Evolutionary conservation across 2,329 filamentous ascomycete species (phyloP), one percentile per base, ranked within the genome.

Genomic region (Aspergillus uvarum): DNA sequence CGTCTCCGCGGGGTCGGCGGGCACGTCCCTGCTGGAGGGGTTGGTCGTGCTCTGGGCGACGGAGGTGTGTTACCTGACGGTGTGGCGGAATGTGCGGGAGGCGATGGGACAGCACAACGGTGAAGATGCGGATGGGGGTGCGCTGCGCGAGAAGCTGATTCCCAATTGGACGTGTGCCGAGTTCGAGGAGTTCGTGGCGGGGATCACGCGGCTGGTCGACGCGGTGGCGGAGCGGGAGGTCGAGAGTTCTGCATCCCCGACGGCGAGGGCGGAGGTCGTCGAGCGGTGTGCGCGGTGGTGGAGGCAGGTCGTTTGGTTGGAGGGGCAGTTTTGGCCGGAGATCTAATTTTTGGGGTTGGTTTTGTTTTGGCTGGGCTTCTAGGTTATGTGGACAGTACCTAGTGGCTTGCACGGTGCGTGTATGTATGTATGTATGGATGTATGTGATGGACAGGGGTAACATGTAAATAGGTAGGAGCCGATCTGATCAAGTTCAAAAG

Each of bases 41-140:
- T 80, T 91, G 62, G 83, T 91, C 2, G 82, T 90, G n/a, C 83
- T 92, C 24, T 93, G 89, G 87, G 87, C 86, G n/a, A 91, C 88
- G 1, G 90, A 94, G 75, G 85, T 81, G 51, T 83, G 81, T 61
- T 89, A 88, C 69, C 70, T 87, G 19, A 79, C 83, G 44, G 82
- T 86, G 12, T 89, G 87, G 87, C 79, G 77, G 10, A 75, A 72
- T 68, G 77, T 76, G 22, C 68, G 65, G 4, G 59, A 51, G 5
- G 65, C 70, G 47, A 74, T 81, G 65, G 70, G 76, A 19, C 64
- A 68, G 1, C 58, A 65, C 22, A 63, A 58, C 26, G 63, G 65
- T n/a, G 68, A 72, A n/a, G 87, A 89, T 68, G 77, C 77, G 0
- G 88, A 90, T 70, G 87, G 87, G 0, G 87, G 88, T 0, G 87